Percentiles rank a stretch among this genome's conserved stretches.
Evolutionary conservation across 768 basidiomycete species (phyloP).

Genomic region (Lentinula sp.): DNA sequence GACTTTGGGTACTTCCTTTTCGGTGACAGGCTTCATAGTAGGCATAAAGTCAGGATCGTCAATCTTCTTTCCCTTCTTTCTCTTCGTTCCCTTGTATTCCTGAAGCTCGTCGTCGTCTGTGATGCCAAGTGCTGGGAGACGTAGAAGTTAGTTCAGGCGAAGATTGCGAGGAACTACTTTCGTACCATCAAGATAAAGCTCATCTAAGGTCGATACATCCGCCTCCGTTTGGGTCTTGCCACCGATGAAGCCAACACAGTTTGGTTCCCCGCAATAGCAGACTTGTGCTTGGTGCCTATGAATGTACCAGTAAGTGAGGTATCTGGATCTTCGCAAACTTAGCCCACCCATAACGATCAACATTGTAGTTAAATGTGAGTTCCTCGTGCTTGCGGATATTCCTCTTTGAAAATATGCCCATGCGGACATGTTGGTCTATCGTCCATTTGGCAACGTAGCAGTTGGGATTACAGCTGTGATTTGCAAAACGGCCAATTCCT

Average conservation of each 20-base stretch:
- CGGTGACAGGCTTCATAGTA: slow-evolving; percentile 62
- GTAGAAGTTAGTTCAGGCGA: slow-evolving; percentile 3
- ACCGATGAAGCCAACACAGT: slow-evolving; percentile 93
- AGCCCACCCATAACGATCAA: slow-evolving; percentile 91
- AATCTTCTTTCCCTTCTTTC: slow-evolving; percentile 86
- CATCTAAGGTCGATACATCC: slow-evolving; percentile 90
- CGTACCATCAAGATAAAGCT: slow-evolving; percentile 87
- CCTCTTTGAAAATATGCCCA: slow-evolving; percentile 97
- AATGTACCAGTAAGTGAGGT: background rate
- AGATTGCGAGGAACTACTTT: background rate
- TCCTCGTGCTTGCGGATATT: slow-evolving; percentile 76
- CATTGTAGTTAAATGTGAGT: slow-evolving; percentile 98
- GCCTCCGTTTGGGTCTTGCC: slow-evolving; percentile 99
- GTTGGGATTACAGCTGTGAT: slow-evolving; percentile 97
- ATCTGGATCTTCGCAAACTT: background rate
- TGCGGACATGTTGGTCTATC: slow-evolving; percentile 79
- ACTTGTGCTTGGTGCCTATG: slow-evolving; percentile 86
- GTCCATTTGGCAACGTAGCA: slow-evolving; percentile 99
- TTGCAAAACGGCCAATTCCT: slow-evolving; percentile 94
- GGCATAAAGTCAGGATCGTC: slow-evolving; percentile 90
- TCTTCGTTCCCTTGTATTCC: slow-evolving; percentile 82
- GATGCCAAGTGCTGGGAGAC: slow-evolving; percentile 76
- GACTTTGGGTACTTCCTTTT: slow-evolving; percentile 85
- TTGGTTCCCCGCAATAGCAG: slow-evolving; percentile 93
- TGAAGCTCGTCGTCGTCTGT: slow-evolving; percentile 81